phyloP scores from a whole-genome alignment of 345 rosid species.

The Murraya koenigii region DNA sequence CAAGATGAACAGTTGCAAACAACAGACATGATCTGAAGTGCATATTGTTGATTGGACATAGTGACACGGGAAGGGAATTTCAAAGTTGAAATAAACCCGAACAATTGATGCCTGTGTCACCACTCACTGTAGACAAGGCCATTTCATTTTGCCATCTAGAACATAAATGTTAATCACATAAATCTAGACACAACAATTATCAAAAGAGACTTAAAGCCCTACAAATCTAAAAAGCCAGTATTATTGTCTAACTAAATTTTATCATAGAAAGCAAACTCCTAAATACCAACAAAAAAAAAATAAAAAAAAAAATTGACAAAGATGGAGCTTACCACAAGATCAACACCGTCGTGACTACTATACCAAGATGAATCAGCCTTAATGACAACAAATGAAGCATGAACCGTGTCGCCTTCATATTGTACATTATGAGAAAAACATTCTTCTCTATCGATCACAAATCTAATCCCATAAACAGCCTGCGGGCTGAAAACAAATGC shows the following conservation, averaged over 20 bases:
- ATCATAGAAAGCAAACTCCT: not conserved
- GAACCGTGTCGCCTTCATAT: constrained; percentile 60
- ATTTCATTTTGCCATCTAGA: not conserved
- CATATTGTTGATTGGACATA: not conserved
- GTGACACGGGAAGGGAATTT: not conserved
- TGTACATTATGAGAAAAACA: constrained; percentile 64
- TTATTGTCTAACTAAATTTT: not conserved
- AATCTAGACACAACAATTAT: not conserved
- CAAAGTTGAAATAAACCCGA: not conserved
- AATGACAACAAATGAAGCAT: constrained; percentile 60
- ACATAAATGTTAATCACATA: not conserved
- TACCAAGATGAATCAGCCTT: constrained; percentile 59
- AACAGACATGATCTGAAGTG: not conserved
- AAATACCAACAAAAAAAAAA: not conserved
- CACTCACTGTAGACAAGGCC: not conserved
- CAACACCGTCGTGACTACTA: constrained; percentile 48
- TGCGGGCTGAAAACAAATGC: constrained; percentile 29
- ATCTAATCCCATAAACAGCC: constrained; percentile 48
- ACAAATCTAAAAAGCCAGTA: no score
- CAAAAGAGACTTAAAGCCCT: not conserved
- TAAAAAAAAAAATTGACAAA: not conserved
- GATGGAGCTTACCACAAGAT: constrained; percentile 54
- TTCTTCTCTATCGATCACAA: constrained; percentile 63
- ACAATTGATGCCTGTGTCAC: not conserved
- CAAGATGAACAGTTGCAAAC: not conserved